Evolutionary conservation across 1,284 basidiomycete genomes (phyloP).

Genomic region (Mycosarcoma maydis): DNA sequence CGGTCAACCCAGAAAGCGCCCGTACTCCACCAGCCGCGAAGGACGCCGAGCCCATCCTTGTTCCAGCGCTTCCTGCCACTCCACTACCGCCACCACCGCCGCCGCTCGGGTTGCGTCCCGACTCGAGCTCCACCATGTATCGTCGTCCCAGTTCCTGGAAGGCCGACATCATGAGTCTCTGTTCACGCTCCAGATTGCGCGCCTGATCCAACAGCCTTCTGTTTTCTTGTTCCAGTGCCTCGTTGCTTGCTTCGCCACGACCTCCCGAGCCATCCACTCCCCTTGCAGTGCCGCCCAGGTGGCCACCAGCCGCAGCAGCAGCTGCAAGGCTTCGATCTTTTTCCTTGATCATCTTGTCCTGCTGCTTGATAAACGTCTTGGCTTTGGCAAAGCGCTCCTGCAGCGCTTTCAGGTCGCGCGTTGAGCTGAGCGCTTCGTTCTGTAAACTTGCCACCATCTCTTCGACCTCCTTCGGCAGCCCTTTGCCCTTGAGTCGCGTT

Average conservation of each 20-base stretch:
- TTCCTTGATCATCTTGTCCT: slow-evolving; percentile 72
- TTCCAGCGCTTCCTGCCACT: slow-evolving; percentile 4
- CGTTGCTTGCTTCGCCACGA: slow-evolving; percentile 15
- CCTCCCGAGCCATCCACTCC: neutral
- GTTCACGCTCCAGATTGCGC: slow-evolving; percentile 36
- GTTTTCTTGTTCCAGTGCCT: slow-evolving; percentile 30
- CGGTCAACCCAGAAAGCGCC: slow-evolving; percentile 27
- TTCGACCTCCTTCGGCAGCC: slow-evolving; percentile 81
- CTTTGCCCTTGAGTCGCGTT: slow-evolving; percentile 73
- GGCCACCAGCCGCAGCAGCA: slow-evolving; percentile 13
- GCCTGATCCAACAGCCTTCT: slow-evolving; percentile 31
- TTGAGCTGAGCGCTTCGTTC: slow-evolving; percentile 77
- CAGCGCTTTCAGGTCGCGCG: slow-evolving; percentile 77
- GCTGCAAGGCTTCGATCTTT: slow-evolving; percentile 44
- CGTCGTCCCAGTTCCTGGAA: slow-evolving; percentile 45
- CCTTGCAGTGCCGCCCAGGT: slow-evolving; percentile 11
- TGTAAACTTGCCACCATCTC: slow-evolving; percentile 79
- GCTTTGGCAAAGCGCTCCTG: slow-evolving; percentile 85
- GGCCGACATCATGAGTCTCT: slow-evolving; percentile 50
- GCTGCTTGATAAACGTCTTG: slow-evolving; percentile 88
- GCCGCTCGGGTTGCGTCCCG: slow-evolving; percentile 39
- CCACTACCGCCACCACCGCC: slow-evolving; percentile 14
- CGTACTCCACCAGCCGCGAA: slow-evolving; percentile 34
- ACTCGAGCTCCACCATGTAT: slow-evolving; percentile 48
- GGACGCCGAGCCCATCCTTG: slow-evolving; percentile 14